phyloP scores from a whole-genome alignment of 306 rosid species.

The barrel medic (Medicago truncatula) region DNA sequence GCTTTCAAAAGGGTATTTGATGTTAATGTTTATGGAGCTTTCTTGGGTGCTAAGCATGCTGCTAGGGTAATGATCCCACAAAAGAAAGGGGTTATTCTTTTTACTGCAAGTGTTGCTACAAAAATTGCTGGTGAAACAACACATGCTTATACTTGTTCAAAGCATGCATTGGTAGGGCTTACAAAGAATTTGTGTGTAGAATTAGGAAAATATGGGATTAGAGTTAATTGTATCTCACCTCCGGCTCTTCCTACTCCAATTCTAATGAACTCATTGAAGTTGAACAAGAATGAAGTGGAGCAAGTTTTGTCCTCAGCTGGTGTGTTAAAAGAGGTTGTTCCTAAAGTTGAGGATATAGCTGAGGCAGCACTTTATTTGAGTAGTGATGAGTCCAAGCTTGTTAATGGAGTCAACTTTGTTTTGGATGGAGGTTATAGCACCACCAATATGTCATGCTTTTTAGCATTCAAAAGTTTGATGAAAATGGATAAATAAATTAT shows the following conservation, averaged over 20 bases:
- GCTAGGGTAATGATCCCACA: constrained; percentile 67
- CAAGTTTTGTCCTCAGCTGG: not conserved
- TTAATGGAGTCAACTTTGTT: constrained; percentile 48
- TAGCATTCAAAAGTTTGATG: too few relatives aligned
- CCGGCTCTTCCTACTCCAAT: constrained; percentile 62
- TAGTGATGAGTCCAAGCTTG: constrained; percentile 48
- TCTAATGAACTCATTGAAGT: constrained; percentile 39
- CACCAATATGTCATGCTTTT: constrained; percentile 41
- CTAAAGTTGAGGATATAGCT: constrained; percentile 45
- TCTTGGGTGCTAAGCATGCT: constrained; percentile 76
- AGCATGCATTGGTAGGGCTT: constrained; percentile 75
- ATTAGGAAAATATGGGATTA: constrained; percentile 65
- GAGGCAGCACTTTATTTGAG: constrained; percentile 45
- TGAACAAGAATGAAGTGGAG: constrained; percentile 22
- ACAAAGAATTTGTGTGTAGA: constrained; percentile 69
- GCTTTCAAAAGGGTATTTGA: constrained; percentile 62
- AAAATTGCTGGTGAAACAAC: constrained; percentile 46
- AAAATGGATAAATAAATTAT: too few relatives aligned
- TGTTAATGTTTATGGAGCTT: constrained; percentile 66
- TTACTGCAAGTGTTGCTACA: constrained; percentile 64
- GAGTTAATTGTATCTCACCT: constrained; percentile 70
- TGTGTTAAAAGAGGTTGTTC: constrained; percentile 34
- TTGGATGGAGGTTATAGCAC: constrained; percentile 52
- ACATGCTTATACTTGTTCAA: constrained; percentile 63
- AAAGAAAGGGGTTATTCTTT: constrained; percentile 59